phyloP scores from a whole-genome alignment of 2,329 filamentous ascomycete species.

The Penicillium occitanis region DNA sequence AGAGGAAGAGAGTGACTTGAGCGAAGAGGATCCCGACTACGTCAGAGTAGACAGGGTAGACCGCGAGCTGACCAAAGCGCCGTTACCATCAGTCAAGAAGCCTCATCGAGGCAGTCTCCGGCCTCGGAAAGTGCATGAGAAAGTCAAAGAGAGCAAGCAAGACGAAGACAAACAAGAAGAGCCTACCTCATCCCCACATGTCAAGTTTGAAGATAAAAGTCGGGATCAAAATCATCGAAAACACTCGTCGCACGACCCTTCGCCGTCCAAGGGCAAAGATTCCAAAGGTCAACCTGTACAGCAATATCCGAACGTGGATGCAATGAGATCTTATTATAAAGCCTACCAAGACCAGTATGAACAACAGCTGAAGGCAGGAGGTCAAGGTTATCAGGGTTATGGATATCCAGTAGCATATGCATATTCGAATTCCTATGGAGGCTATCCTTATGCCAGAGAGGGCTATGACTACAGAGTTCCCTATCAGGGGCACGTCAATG shows the following conservation, averaged over 20 bases:
- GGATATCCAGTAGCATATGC: neutral
- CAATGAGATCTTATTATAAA: neutral
- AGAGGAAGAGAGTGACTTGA: neutral
- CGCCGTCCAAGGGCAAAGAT: neutral
- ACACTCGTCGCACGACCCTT: neutral
- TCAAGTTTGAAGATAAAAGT: conserved; percentile 12
- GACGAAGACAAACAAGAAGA: neutral
- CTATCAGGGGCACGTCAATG: neutral
- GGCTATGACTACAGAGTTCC: neutral
- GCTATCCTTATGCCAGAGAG: neutral
- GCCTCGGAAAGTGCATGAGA: conserved; percentile 7
- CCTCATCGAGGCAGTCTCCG: conserved; percentile 12
- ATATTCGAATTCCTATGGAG: neutral
- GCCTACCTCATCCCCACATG: neutral
- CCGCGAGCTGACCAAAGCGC: neutral
- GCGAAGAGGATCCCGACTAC: conserved; percentile 9
- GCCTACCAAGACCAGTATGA: conserved; percentile 2
- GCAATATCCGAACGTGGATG: neutral
- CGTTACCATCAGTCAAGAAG: conserved; percentile 1
- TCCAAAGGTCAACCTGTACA: neutral
- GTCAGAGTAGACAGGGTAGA: conserved; percentile 7
- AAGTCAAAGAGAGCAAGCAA: neutral
- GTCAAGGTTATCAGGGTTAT: conserved; percentile 5
- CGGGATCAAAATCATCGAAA: conserved; percentile 1
- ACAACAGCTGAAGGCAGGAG: neutral